A percentile compares a stretch with the other conserved stretches of the same genome.
These are phyloP conservation scores for Lunasporangiospora selenospora DNA, from an alignment of 192 early-diverging fungal genomes.

Conservation along the genomic window DNA sequence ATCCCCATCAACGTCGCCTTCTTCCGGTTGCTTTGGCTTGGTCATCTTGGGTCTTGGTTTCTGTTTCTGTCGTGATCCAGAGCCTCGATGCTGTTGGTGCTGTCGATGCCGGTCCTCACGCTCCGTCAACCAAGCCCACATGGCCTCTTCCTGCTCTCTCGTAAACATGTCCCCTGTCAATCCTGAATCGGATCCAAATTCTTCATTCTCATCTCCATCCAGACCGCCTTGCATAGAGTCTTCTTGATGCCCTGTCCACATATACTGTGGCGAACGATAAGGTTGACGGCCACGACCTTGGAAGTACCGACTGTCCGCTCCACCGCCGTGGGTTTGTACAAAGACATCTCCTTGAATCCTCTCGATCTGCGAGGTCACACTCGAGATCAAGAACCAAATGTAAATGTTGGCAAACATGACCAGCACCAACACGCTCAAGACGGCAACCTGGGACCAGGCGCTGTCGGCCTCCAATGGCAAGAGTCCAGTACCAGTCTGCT, in stretches of 20 bases:
- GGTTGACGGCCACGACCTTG: too few relatives aligned
- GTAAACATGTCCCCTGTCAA: constrained; percentile 6
- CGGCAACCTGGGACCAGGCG: too few relatives aligned
- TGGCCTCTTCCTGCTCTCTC: constrained; percentile 37
- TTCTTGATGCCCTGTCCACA: too few relatives aligned
- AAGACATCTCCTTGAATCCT: constrained; percentile 25
- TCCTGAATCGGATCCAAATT: too few relatives aligned
- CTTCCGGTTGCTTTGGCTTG: too few relatives aligned
- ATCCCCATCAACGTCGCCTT: too few relatives aligned
- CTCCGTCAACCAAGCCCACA: constrained; percentile 49
- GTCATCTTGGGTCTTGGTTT: neutral
- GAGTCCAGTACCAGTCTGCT: too few relatives aligned
- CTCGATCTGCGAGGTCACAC: constrained; percentile 40
- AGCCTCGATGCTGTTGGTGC: constrained; percentile 16
- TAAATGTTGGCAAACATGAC: constrained; percentile 42
- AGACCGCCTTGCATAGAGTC: constrained; percentile 8
- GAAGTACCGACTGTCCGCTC: too few relatives aligned
- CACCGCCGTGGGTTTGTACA: neutral
- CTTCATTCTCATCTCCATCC: constrained; percentile 2
- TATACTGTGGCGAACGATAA: too few relatives aligned
- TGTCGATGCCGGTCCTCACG: constrained; percentile 31
- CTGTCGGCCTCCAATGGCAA: too few relatives aligned
- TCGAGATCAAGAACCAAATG: constrained; percentile 44
- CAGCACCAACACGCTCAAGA: constrained; percentile 21
- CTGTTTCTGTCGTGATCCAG: neutral